Conservation (phyloP, 2,329 filamentous ascomycete genomes). For the Colletotrichum incanum region DNA sequence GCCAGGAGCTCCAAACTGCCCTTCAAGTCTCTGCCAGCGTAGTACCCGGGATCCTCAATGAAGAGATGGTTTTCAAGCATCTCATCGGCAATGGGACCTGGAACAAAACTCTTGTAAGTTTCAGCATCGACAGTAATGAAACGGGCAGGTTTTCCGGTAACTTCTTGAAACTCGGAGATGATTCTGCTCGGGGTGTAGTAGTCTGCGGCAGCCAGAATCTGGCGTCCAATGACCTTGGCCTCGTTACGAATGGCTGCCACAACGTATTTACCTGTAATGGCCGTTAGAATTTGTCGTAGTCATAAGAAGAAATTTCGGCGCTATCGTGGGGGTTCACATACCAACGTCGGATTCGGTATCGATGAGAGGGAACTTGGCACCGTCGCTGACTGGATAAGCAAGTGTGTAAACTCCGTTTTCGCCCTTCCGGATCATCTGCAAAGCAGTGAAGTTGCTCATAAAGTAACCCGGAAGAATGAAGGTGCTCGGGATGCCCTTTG, state of each 20-base stretch:
- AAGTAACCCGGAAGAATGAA: conserved; percentile 66
- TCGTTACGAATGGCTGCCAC: conserved; percentile 31
- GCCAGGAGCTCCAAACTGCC: conserved; percentile 28
- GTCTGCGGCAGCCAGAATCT: conserved; percentile 37
- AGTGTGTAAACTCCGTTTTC: conserved; percentile 49
- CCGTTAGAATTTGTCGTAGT: no score
- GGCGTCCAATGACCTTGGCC: conserved; percentile 27
- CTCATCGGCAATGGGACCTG: conserved; percentile 45
- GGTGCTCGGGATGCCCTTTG: conserved; percentile 60
- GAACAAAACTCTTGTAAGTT: conserved; percentile 47
- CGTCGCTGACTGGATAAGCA: conserved; percentile 46
- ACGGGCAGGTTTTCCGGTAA: conserved; percentile 23
- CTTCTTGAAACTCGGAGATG: conserved; percentile 39
- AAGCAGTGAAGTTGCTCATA: conserved; percentile 63
- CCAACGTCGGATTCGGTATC: conserved; percentile 51
- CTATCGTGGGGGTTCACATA: no score
- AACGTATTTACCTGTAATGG: conserved; percentile 45
- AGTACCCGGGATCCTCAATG: conserved; percentile 46
- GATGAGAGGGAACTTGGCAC: conserved; percentile 52
- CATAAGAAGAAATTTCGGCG: no score
- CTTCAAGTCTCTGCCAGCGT: conserved; percentile 8
- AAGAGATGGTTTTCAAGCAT: conserved; percentile 47
- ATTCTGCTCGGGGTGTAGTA: conserved; percentile 41
- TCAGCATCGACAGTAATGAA: conserved; percentile 42
- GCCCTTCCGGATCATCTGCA: conserved; percentile 46